These are phyloP conservation scores for Hippophae rhamnoides DNA, from an alignment of 306 rosid species.

Conservation along the genomic window DNA sequence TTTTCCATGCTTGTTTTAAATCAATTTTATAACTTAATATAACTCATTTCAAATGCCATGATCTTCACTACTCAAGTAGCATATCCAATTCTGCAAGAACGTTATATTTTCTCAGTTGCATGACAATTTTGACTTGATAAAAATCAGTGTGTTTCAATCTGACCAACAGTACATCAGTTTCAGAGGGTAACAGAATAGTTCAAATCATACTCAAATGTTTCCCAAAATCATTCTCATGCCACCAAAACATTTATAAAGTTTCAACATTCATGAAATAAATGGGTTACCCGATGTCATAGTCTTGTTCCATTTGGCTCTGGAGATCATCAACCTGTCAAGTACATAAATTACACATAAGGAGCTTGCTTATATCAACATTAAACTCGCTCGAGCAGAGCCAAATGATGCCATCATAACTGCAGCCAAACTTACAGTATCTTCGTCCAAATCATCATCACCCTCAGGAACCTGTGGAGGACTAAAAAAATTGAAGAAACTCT, in stretches of 20 bases:
- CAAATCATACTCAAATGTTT: not conserved
- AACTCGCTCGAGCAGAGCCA: not conserved
- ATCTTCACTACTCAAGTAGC: no score
- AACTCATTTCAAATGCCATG: no score
- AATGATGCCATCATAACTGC: not conserved
- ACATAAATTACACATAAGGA: not conserved
- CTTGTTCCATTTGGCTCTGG: constrained; percentile 63
- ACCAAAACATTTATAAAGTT: not conserved
- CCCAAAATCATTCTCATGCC: not conserved
- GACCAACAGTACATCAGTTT: no score
- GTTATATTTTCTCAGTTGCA: no score
- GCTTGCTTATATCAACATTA: not conserved
- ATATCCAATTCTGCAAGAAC: no score
- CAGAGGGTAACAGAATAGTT: no score
- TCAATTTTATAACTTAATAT: no score
- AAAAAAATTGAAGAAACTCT: constrained; percentile 77
- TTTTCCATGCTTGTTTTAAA: no score
- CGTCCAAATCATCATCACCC: constrained; percentile 71
- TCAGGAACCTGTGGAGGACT: constrained; percentile 79
- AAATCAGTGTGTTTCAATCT: no score
- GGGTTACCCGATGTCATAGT: constrained; percentile 67
- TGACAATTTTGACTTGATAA: no score
- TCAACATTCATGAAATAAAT: not conserved
- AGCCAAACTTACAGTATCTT: constrained; percentile 41
- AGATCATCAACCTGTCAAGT: constrained; percentile 62